These are phyloP conservation scores for Yamagishiella unicocca DNA, from an alignment of 139 green algal genomes.

Conservation along the genomic window DNA sequence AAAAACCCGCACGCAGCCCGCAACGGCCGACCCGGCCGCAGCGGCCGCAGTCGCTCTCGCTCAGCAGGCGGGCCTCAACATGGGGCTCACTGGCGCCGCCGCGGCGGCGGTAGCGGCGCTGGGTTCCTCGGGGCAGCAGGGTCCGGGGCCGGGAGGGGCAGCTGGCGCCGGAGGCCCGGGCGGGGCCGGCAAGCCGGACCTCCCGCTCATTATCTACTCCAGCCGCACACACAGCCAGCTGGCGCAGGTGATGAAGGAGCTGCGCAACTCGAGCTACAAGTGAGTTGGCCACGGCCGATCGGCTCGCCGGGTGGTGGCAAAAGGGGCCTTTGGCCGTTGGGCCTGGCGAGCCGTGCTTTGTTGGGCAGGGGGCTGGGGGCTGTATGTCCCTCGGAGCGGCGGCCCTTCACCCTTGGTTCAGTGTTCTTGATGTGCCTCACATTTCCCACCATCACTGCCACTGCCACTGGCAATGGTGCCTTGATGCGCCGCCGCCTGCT, in stretches of 20 bases:
- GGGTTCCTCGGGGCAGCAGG: not conserved
- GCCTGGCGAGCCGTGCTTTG: no score
- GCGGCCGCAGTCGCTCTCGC: constrained; percentile 6
- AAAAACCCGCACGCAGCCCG: constrained; percentile 16
- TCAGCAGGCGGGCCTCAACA: not conserved
- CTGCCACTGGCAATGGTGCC: no score
- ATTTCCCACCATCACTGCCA: no score
- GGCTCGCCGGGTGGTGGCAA: no score
- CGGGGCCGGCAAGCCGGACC: not conserved
- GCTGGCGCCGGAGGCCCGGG: not conserved
- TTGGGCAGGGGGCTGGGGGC: no score
- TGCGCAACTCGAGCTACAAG: constrained; percentile 87
- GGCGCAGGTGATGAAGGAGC: constrained; percentile 94
- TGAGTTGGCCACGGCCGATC: no score
- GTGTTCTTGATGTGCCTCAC: no score
- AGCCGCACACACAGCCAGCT: constrained; percentile 96
- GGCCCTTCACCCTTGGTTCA: no score
- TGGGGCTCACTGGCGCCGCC: not conserved
- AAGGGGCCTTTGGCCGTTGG: no score
- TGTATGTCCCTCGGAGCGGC: no score
- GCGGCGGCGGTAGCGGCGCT: not conserved
- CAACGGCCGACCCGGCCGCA: not conserved
- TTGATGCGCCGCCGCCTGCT: not conserved
- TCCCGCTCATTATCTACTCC: constrained; percentile 92
- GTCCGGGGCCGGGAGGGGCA: not conserved